Percentiles rank a stretch among this genome's conserved stretches.
phyloP scores from a whole-genome alignment of 768 basidiomycete genomes.

The Termitomyces bulborhizus region DNA sequence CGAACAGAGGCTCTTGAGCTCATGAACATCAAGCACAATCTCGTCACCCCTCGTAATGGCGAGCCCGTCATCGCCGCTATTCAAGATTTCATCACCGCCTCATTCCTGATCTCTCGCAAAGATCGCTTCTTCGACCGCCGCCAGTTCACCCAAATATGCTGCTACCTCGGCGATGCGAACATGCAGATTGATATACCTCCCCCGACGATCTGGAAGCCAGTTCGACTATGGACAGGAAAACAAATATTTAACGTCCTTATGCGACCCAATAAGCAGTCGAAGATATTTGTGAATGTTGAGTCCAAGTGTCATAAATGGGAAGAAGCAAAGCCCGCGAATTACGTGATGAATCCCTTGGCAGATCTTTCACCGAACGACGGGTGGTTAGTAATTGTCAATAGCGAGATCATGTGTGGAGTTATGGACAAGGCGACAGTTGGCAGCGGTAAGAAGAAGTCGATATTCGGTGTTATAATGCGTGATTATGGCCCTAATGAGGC shows the following conservation, averaged over 20 bases:
- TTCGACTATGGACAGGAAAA: conserved; percentile 94
- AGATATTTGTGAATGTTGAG: conserved; percentile 91
- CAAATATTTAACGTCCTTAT: conserved; percentile 98
- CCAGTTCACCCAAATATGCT: conserved; percentile 95
- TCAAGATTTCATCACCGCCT: conserved; percentile 99
- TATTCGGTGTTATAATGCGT: conserved; percentile 95
- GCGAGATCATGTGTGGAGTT: conserved; percentile 98
- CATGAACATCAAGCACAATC: conserved; percentile 95
- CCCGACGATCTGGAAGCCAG: conserved; percentile 90
- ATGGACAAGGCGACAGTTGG: conserved; percentile 99
- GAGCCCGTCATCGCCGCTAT: conserved; percentile 99
- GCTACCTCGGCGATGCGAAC: conserved; percentile 87
- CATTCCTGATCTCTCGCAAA: conserved; percentile 88
- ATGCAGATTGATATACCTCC: conserved; percentile 94
- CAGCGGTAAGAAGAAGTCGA: conserved; percentile 98
- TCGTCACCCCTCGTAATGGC: conserved; percentile 97
- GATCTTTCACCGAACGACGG: conserved; percentile 97
- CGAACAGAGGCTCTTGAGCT: conserved; percentile 94
- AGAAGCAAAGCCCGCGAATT: conserved; percentile 59
- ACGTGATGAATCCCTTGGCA: conserved; percentile 60
- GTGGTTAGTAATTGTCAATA: conserved; percentile 94
- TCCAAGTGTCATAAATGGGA: conserved; percentile 90
- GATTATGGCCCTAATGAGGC: conserved; percentile 97
- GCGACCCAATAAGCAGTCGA: conserved; percentile 81
- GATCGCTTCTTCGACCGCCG: conserved; percentile 91